A percentile compares a stretch with the other conserved stretches of the same genome.
These are phyloP conservation scores for Penicillium brevicompactum DNA, from an alignment of 2,329 filamentous ascomycete species.

Conservation along the genomic window DNA sequence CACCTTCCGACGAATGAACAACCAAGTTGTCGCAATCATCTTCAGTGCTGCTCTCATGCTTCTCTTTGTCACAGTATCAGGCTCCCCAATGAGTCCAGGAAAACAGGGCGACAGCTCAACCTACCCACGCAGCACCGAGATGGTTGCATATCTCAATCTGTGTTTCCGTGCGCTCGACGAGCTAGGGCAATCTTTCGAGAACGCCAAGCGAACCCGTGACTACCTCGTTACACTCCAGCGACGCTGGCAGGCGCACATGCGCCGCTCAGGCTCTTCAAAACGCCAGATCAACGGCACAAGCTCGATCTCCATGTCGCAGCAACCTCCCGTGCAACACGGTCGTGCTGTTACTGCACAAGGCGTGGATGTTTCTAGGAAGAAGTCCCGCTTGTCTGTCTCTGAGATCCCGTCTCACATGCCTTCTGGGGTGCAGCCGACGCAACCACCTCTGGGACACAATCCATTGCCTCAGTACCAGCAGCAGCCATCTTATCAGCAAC, in stretches of 20 bases:
- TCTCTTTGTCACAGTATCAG: conserved; percentile 41
- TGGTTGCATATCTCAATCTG: conserved; percentile 42
- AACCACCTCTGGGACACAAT: conserved; percentile 10
- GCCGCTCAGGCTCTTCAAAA: conserved; percentile 32
- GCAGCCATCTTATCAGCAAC: conserved; percentile 9
- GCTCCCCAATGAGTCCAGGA: conserved; percentile 26
- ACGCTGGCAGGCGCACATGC: conserved; percentile 42
- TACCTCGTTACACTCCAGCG: conserved; percentile 42
- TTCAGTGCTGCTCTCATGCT: conserved; percentile 48
- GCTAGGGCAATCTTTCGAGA: conserved; percentile 43
- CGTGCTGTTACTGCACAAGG: conserved; percentile 1
- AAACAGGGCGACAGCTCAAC: conserved; percentile 24
- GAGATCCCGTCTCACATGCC: not conserved
- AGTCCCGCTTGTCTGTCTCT: conserved; percentile 19
- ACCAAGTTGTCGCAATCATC: conserved; percentile 48
- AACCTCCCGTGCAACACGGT: conserved; percentile 10
- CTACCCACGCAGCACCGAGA: conserved; percentile 30
- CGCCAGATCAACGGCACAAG: conserved; percentile 30
- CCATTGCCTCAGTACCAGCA: conserved; percentile 2
- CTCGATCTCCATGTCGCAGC: conserved; percentile 8
- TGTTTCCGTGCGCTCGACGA: conserved; percentile 48
- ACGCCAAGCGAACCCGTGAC: conserved; percentile 43
- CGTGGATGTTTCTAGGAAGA: conserved; percentile 25
- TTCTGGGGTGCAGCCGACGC: conserved; percentile 3
- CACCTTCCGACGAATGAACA: conserved; percentile 47